phyloP scores from a whole-genome alignment of 805 yeast species.

The Ogataea wickerhamii region DNA sequence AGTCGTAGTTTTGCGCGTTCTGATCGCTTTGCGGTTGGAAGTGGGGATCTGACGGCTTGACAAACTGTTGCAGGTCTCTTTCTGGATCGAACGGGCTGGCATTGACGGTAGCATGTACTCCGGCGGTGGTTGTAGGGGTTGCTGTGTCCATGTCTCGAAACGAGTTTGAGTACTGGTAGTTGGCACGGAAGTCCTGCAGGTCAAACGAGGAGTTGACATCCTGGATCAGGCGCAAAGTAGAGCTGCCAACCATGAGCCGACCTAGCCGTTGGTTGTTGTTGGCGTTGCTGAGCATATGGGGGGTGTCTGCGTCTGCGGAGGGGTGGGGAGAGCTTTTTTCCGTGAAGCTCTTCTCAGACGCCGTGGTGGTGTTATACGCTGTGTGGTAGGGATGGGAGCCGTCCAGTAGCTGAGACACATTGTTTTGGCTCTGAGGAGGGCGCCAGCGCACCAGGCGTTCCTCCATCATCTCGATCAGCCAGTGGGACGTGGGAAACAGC shows the following conservation, averaged over 20 bases:
- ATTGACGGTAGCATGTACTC: background rate
- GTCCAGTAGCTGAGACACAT: conserved; percentile 27
- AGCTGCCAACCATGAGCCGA: conserved; percentile 10
- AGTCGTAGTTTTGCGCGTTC: background rate
- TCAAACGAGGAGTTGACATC: conserved; percentile 18
- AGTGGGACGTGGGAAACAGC: conserved; percentile 24
- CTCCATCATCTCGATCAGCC: conserved; percentile 33
- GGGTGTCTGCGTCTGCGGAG: background rate
- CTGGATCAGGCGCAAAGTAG: conserved; percentile 15
- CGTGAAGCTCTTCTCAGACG: background rate
- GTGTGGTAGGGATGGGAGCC: conserved; percentile 33
- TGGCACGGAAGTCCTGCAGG: conserved; percentile 10
- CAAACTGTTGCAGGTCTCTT: conserved; percentile 13
- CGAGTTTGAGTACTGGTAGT: conserved; percentile 17
- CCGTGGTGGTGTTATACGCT: conserved; percentile 2
- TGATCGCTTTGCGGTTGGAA: background rate
- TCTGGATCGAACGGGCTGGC: conserved; percentile 18
- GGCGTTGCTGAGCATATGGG: background rate
- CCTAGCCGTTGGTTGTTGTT: background rate
- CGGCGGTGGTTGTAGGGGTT: conserved; percentile 3
- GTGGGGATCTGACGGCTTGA: conserved; percentile 4
- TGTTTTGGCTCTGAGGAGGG: conserved; percentile 27
- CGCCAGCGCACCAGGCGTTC: conserved; percentile 36
- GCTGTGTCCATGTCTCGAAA: conserved; percentile 12
- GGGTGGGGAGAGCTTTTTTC: background rate